A percentile compares a stretch with the other conserved stretches of the same genome.
These are phyloP conservation scores for Aspergillus sp. DNA, from an alignment of 2,329 filamentous ascomycete genomes.

Conservation along the genomic window DNA sequence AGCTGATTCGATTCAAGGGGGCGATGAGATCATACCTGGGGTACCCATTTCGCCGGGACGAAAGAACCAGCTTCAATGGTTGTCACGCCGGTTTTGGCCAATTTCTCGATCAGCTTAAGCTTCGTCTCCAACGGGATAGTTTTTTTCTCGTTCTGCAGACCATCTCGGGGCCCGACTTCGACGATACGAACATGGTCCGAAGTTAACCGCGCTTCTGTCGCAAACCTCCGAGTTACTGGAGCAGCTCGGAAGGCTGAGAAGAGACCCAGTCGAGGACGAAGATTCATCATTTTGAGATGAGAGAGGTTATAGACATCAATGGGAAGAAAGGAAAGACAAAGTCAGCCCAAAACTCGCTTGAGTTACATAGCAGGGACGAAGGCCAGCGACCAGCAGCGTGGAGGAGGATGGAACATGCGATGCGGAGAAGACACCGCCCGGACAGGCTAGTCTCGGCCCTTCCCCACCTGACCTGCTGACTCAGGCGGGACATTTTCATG, in stretches of 20 bases:
- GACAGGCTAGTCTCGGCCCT: slow-evolving; percentile 8
- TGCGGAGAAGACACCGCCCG: slow-evolving; percentile 29
- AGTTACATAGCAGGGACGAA: neutral
- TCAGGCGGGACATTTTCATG: slow-evolving; percentile 9
- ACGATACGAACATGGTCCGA: slow-evolving; percentile 54
- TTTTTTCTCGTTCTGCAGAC: slow-evolving; percentile 54
- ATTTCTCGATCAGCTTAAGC: slow-evolving; percentile 48
- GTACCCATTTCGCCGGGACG: slow-evolving; percentile 56
- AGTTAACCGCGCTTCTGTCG: slow-evolving; percentile 42
- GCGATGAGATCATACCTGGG: slow-evolving; percentile 42
- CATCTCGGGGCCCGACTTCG: slow-evolving; percentile 55
- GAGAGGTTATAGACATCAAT: neutral
- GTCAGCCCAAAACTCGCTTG: neutral
- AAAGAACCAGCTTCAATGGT: slow-evolving; percentile 55
- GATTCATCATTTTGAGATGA: slow-evolving; percentile 23
- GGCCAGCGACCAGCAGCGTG: neutral
- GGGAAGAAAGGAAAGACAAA: neutral
- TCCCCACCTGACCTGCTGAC: slow-evolving; percentile 20
- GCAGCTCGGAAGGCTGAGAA: slow-evolving; percentile 28
- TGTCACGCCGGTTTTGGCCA: slow-evolving; percentile 50
- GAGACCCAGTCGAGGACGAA: slow-evolving; percentile 27
- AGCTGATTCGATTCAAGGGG: neutral
- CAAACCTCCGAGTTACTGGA: slow-evolving; percentile 28
- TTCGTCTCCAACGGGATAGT: slow-evolving; percentile 50
- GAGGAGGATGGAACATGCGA: neutral